Evolutionary conservation across 148 eudicot species (phyloP).

Genomic region (Vaccinium vitisidaea): DNA sequence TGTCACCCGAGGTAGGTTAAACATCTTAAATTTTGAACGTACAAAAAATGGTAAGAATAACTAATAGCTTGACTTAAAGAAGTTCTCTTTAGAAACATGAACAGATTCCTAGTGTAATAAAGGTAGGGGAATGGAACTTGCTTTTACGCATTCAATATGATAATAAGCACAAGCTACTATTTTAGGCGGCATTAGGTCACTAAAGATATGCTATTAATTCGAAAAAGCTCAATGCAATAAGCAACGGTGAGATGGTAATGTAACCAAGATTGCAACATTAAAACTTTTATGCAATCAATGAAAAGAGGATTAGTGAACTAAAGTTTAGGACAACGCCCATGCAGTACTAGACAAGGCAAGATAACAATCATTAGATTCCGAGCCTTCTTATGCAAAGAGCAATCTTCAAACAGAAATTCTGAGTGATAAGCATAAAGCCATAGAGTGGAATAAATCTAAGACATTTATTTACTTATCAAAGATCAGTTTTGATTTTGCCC

Average conservation of each 20-base stretch:
- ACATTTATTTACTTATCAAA: conserved; percentile 4
- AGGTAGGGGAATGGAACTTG: background rate
- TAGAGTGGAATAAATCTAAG: background rate
- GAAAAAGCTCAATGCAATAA: background rate
- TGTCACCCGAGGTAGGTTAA: background rate
- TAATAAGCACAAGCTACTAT: background rate
- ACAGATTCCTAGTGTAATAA: background rate
- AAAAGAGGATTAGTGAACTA: background rate
- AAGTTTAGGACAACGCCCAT: background rate
- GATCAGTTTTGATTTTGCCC: background rate
- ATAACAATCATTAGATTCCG: background rate
- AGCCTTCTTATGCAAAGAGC: conserved; percentile 5
- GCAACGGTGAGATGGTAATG: background rate
- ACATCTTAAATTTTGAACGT: background rate
- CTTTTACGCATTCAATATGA: background rate
- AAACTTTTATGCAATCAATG: background rate
- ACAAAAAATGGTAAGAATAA: background rate
- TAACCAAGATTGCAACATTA: background rate
- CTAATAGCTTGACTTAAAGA: background rate
- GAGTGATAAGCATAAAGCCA: background rate
- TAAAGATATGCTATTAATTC: background rate
- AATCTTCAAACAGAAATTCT: background rate
- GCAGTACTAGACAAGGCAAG: background rate
- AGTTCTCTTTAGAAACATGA: background rate
- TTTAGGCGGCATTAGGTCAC: background rate